phyloP scores from a whole-genome alignment of 768 basidiomycete genomes.

The Leccinum uliginosum region DNA sequence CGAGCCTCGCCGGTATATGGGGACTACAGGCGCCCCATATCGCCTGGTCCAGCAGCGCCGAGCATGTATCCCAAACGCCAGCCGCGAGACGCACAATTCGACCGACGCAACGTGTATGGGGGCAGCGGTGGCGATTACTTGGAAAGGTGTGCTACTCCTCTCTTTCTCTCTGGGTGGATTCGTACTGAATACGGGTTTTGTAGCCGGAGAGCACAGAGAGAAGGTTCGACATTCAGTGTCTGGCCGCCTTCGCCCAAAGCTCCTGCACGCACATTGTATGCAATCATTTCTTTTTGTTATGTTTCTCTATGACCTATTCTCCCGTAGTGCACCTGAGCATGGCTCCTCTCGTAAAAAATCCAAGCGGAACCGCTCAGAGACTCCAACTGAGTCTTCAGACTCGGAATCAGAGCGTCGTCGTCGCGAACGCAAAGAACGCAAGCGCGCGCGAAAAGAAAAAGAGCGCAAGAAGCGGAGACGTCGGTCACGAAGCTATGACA shows the following conservation, averaged over 20 bases:
- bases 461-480: slow-evolving; percentile 36
- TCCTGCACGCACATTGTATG: slow-evolving; percentile 55
- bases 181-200: not conserved
- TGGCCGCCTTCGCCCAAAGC: slow-evolving; percentile 83
- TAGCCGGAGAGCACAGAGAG: slow-evolving; percentile 71
- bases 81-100: slow-evolving; percentile 9
- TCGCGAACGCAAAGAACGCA: slow-evolving; percentile 58
- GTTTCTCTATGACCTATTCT: not conserved
- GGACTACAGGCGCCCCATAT: slow-evolving; percentile 48
- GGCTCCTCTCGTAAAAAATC: slow-evolving; percentile 51
- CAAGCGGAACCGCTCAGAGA: slow-evolving; percentile 50
- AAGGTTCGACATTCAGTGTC: slow-evolving; percentile 50
- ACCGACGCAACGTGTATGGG: slow-evolving; percentile 29
- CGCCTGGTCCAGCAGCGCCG: slow-evolving; percentile 37
- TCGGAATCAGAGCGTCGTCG: slow-evolving; percentile 57
- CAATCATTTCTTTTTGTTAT: not conserved
- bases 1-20: slow-evolving; percentile 58
- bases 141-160: slow-evolving; percentile 51
- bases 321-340: slow-evolving; percentile 52
- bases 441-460: slow-evolving; percentile 47
- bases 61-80: slow-evolving; percentile 53
- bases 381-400: slow-evolving; percentile 41
- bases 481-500: slow-evolving; percentile 33
- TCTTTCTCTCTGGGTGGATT: not conserved
- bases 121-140: slow-evolving; percentile 48